phyloP scores from a whole-genome alignment of 139 green algal genomes.

The Asterochloris erici region DNA sequence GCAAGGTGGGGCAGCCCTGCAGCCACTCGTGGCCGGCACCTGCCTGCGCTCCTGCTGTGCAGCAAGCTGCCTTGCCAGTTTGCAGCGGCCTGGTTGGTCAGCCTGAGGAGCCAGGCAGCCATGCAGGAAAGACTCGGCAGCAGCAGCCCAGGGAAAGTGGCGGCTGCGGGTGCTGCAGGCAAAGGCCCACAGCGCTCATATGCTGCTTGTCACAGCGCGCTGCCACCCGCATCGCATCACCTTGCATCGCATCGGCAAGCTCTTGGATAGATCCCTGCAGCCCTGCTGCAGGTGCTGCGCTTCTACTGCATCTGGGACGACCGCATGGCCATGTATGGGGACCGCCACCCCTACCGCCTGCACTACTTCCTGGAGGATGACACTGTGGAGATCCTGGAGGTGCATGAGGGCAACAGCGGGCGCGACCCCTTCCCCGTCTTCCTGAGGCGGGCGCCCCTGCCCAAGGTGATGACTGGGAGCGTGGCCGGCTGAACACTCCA shows the following conservation, averaged over 20 bases:
- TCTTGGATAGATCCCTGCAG: too few species aligned
- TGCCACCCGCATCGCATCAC: too few species aligned
- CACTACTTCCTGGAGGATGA: slow-evolving; percentile 93
- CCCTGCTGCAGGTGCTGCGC: slow-evolving; percentile 65
- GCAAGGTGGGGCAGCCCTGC: slow-evolving; percentile 7
- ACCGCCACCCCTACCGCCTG: slow-evolving; percentile 81
- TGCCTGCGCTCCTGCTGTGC: neutral
- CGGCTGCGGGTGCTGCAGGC: too few species aligned
- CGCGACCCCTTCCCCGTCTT: slow-evolving; percentile 84
- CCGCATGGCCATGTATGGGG: slow-evolving; percentile 66
- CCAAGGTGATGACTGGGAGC: slow-evolving; percentile 37
- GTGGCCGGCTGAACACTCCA: too few species aligned
- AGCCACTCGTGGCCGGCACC: neutral
- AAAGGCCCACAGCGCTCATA: too few species aligned
- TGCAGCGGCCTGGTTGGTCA: too few species aligned
- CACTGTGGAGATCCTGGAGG: slow-evolving; percentile 90
- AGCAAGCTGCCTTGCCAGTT: neutral
- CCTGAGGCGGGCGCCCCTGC: slow-evolving; percentile 72
- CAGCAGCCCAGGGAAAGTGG: too few species aligned
- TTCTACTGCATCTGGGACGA: slow-evolving; percentile 92
- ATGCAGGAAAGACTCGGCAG: too few species aligned
- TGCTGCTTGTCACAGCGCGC: too few species aligned
- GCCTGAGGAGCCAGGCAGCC: too few species aligned
- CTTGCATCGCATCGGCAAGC: too few species aligned
- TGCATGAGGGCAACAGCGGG: slow-evolving; percentile 73